Conservation (phyloP, 2,329 filamentous ascomycete genomes). For the Macrophomina pseudophaseolina region DNA sequence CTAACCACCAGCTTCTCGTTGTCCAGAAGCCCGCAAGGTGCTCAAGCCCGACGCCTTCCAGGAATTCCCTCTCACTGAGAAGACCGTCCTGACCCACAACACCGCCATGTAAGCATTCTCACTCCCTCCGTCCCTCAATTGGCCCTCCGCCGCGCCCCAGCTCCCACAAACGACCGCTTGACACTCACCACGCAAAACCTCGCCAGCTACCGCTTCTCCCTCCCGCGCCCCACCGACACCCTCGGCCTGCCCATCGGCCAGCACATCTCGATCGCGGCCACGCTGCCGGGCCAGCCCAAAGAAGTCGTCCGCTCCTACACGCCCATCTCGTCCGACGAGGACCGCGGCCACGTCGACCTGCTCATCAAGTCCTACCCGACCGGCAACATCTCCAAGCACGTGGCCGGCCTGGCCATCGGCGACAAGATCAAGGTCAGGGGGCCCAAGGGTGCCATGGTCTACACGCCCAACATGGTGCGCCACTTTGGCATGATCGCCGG, state of each 20-base stretch:
- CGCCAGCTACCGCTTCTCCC: slow-evolving; percentile 83
- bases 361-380: slow-evolving; percentile 98
- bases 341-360: slow-evolving; percentile 88
- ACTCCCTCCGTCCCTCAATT: neutral
- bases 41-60: slow-evolving; percentile 89
- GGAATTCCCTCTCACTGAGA: slow-evolving; percentile 90
- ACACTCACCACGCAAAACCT: neutral
- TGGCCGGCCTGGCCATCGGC: slow-evolving; percentile 81
- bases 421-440: slow-evolving; percentile 84
- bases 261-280: slow-evolving; percentile 90
- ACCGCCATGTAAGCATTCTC: slow-evolving; percentile 76
- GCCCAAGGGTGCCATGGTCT: slow-evolving; percentile 97
- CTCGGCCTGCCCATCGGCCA: slow-evolving; percentile 97
- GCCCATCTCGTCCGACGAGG: slow-evolving; percentile 48
- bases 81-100: slow-evolving; percentile 96
- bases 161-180: neutral
- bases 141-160: neutral
- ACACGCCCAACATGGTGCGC: slow-evolving; percentile 94
- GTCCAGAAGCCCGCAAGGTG: slow-evolving; percentile 74
- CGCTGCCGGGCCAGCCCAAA: slow-evolving; percentile 50
- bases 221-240: slow-evolving; percentile 77
- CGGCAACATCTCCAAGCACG: slow-evolving; percentile 94
- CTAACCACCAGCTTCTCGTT: slow-evolving; percentile 11
- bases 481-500: slow-evolving; percentile 98
- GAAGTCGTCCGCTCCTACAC: slow-evolving; percentile 50